Conservation (phyloP, 257 asterid species). For the Nicotiana benthamiana region DNA sequence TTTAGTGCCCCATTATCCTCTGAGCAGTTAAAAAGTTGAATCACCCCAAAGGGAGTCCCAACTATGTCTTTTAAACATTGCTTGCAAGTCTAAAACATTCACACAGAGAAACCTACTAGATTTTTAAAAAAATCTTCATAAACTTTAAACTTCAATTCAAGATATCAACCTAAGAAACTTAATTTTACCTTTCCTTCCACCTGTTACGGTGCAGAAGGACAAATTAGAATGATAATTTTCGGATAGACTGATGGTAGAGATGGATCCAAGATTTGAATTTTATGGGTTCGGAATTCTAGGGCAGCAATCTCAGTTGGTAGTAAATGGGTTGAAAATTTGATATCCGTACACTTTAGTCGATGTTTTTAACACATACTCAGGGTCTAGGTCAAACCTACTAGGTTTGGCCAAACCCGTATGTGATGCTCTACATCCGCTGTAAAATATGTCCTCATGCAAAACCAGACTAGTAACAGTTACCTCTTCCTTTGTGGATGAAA, state of each 20-base stretch:
- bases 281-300: too few relatives aligned
- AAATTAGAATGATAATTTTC: not conserved
- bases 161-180: not conserved
- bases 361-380: too few relatives aligned
- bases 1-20: not conserved
- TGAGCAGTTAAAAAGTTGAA: not conserved
- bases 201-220: not conserved
- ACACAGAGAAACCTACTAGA: not conserved
- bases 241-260: not conserved
- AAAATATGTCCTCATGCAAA: not conserved
- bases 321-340: too few relatives aligned
- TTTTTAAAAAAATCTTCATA: not conserved
- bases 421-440: not conserved
- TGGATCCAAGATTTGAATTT: too few relatives aligned
- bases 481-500: not conserved
- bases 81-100: not conserved
- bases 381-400: too few relatives aligned
- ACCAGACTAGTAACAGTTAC: not conserved
- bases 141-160: conserved; percentile 7
- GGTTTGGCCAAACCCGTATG: too few relatives aligned
- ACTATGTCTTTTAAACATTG: not conserved
- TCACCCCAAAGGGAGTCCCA: too few relatives aligned
- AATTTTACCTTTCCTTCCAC: not conserved
- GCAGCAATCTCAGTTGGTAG: too few relatives aligned
- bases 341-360: too few relatives aligned